Base-by-base conservation (phyloP, 1,284 basidiomycete genomes). In the Grifola frondosa region DNA sequence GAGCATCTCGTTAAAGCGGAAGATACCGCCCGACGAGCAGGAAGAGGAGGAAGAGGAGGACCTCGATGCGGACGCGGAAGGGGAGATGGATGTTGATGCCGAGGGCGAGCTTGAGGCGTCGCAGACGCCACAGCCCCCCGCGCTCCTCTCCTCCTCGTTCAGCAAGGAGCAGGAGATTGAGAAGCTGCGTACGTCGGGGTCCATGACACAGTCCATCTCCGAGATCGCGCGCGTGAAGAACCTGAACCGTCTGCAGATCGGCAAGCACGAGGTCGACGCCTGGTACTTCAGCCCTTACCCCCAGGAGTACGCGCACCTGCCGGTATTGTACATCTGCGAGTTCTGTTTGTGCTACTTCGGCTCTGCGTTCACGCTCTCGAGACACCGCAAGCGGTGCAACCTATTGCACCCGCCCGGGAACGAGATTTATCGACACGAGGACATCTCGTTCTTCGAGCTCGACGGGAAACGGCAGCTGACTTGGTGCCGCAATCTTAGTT, bases 201-300 rank as follows among this genome's bases (percentile, higher is more conserved):
- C 93, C 23, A 99, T 99, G 96, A 99, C 96, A 0, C 97, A 99
- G 69, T 93, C 91, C 33, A 89, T 97, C 50, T 95, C 91, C 44
- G 97, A 99, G 69, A 88, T 99, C 49, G 90, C 96, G 12, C 83
- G 97, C 30, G 97, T 99, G 59, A 99, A 99, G 77, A 99, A 99
- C 65, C 75, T 99, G 54, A 97, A 99, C 69, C 85, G 90, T 52
- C 79, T 99, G 34, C 93, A 96, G 65, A 99, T 99, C 58, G 97
- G 97, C 50, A 86, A 84, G 65, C 86, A 96, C 70, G 92, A 97
- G 69, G 89, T 99, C 57, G 95, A 99, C 60, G 88, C 95, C 8
- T 99, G 97, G 97, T 99, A 99, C 71, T 99, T 99, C 74, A 94
- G 91, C 59, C 96, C 97, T 6, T 99, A 99, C 70, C 97, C 97